Conservation (phyloP, 1,139 yeast genomes). For the Yamadazyma triangularis region DNA sequence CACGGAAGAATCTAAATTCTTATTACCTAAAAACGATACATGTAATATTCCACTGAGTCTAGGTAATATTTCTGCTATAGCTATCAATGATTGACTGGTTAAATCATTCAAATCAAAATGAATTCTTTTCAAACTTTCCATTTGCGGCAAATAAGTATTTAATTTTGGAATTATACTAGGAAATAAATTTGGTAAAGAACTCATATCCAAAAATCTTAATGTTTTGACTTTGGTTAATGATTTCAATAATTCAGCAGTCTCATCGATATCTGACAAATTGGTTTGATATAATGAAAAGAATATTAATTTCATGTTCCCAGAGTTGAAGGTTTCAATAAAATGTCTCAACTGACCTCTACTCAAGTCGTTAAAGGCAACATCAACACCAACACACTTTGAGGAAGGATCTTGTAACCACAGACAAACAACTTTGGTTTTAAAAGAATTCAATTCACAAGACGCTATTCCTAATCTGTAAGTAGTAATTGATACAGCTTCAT, state of each 20-base stretch:
- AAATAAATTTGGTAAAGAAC: constrained; percentile 67
- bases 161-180: constrained; percentile 65
- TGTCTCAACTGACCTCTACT: constrained; percentile 49
- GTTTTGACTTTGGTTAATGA: constrained; percentile 50
- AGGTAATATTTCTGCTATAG: constrained; percentile 66
- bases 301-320: constrained; percentile 36
- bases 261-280: constrained; percentile 48
- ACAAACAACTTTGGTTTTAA: constrained; percentile 53
- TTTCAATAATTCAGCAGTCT: constrained; percentile 48
- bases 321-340: constrained; percentile 42
- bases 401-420: constrained; percentile 56
- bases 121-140: constrained; percentile 60
- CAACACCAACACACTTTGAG: constrained; percentile 71
- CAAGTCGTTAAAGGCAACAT: constrained; percentile 78
- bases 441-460: constrained; percentile 54
- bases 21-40: constrained; percentile 68
- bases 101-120: constrained; percentile 76
- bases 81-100: constrained; percentile 56
- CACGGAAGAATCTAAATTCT: constrained; percentile 50
- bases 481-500: constrained; percentile 45
- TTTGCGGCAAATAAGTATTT: constrained; percentile 59
- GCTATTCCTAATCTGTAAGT: constrained; percentile 80
- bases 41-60: constrained; percentile 68
- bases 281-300: constrained; percentile 77
- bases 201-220: constrained; percentile 70